Base-by-base conservation (phyloP, 2,329 filamentous ascomycete genomes). In the Cryphonectria nitschkei region DNA sequence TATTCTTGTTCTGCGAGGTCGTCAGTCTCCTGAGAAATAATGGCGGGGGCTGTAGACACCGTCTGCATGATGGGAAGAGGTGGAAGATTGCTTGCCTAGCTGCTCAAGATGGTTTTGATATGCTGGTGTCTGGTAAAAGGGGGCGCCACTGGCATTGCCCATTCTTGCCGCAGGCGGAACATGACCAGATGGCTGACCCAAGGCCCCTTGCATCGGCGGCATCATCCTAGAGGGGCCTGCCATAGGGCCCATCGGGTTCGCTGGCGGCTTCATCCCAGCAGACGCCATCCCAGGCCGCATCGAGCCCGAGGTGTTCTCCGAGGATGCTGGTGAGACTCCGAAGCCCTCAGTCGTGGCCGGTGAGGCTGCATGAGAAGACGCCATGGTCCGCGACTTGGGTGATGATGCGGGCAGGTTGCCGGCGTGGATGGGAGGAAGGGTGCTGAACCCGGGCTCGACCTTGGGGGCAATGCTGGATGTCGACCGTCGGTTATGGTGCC, bases 61-160 rank as follows among this genome's bases (percentile, higher is more conserved):
- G 19, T 32, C 26, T 14, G 11, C 22, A 37, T 26, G n/a, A 6
- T 13, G 16, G 29, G 14, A 37, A 7, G 9, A 37, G 3, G 43
- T 87, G 81, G 79, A 87, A 87, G 81, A 78, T 87, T 87, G 86
- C 94, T 93, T 94, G 92, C 95, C 95, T 81, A 98, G 89, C 86
- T 97, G 94, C 82, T 97, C 93, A 82, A 97, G 95, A 81, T 98
- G 95, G 80, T 93, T 96, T 79, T 97, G 94, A 82, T 97, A 98
- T 2, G 84, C 84, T 26, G 93, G 92, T 70, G 93, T 92, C 65
- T 93, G 90, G 79, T 97, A 98, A 82, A 92, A 97, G 68, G 86
- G 79, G 65, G 84, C 80, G 62, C 83, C 78, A 74, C 80, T 80
- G 73, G 82, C 77, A 75, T 81, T 78, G 77, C 70, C 68, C 61